Base-by-base conservation (phyloP, 2,329 filamentous ascomycete species). In the Biscogniauxia sp. region DNA sequence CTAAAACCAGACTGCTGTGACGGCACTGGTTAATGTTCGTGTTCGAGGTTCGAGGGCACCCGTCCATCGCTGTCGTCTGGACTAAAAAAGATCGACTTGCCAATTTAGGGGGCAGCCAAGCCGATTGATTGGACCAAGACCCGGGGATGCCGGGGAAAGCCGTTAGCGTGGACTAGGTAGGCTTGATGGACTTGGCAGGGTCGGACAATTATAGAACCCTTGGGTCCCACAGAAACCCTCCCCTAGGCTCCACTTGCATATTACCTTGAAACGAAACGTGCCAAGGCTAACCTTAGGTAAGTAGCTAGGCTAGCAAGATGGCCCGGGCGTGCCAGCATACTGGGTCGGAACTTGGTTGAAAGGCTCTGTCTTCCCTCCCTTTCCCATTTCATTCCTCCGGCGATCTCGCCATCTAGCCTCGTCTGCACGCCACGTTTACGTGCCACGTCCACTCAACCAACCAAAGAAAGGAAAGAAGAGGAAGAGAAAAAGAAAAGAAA, bases 351-450 rank as follows among this genome's bases (percentile, higher is more conserved):
- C 28, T 32, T 32, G 28, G 28, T 32, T 8, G 7, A 32, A 32
- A 32, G 28, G 11, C 28, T 32, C 28, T 32, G 7, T 32, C 28
- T 32, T 32, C 9, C 11, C 28, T 32, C 28, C 28, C 28, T 51
- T 51, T 25, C 19, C 50, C 50, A 51, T 19, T 25, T 51, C 50
- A 51, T 25, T 23, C 19, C 19, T 51, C 50, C 50, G 19, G 54
- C 45, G 51, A 51, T 55, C 51, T 61, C 59, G 59, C 59, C 54
- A 61, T 53, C 45, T 52, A 55, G 25, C 61, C 61, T 58, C 51
- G 53, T 54, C 56, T 53, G 56, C 64, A 64, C 64, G 64, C 62
- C 64, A 66, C 58, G 37, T 45, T 45, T 45, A n/a, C 37, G 37
- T 45, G 37, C 37, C 37, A 45, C 37, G 55, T 54, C 49, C 45